Percentiles rank a stretch among this genome's conserved stretches.
Conservation (phyloP, 1,284 basidiomycete species). For the Sutorius eximius region DNA sequence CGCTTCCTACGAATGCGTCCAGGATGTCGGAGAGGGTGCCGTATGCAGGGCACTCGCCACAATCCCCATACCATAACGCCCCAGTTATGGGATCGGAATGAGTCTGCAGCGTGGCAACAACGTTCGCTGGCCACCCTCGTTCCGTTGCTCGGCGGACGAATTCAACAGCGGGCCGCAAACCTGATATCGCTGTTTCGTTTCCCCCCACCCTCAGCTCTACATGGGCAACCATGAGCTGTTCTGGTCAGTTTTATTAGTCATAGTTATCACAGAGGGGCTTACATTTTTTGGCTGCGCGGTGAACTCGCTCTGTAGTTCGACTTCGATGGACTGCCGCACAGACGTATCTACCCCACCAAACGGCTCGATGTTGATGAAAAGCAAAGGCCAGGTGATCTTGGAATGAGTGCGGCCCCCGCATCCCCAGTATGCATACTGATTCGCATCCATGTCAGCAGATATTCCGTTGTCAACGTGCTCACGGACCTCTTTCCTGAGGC, state of each 20-base stretch:
- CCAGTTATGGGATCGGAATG: not conserved
- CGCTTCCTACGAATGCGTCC: not conserved
- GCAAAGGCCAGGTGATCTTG: not conserved
- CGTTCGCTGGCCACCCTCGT: not conserved
- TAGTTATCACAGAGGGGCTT: rapidly evolving
- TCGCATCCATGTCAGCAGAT: no score
- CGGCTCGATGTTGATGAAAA: not conserved
- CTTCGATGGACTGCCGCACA: not conserved
- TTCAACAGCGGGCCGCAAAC: not conserved
- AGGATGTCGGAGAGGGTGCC: not conserved
- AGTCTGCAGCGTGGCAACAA: rapidly evolving
- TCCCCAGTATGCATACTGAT: not conserved
- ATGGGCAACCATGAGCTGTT: not conserved
- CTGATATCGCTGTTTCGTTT: not conserved
- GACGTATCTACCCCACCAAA: not conserved
- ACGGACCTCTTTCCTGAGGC: no score
- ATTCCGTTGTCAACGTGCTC: no score
- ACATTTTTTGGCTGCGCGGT: not conserved
- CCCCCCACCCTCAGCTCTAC: not conserved
- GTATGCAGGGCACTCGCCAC: rapidly evolving
- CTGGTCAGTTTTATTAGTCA: no score
- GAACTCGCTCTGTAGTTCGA: not conserved
- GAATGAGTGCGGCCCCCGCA: not conserved
- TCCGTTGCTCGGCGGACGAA: not conserved
- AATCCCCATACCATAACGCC: not conserved